Evolutionary conservation across 192 early-diverging fungal species (phyloP).

Genomic region (Coemansia sp.): DNA sequence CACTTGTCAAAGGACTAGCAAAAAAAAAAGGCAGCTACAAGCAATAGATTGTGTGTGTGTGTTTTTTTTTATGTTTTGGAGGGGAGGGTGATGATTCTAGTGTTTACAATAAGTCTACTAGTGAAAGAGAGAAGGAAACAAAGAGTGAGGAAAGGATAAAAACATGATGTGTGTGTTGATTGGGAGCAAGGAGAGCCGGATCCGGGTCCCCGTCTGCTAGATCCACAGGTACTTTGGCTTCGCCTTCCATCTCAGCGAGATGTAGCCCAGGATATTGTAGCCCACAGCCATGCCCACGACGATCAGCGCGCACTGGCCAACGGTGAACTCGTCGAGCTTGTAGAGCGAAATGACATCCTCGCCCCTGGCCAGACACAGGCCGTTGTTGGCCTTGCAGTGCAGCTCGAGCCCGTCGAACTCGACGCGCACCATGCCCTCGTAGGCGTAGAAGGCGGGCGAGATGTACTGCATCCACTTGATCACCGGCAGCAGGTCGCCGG

Average conservation of each 20-base stretch:
- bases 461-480: conserved; percentile 57
- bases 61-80: not conserved
- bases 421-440: conserved; percentile 52
- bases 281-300: conserved; percentile 36
- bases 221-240: conserved; percentile 53
- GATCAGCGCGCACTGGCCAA: conserved; percentile 47
- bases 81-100: not conserved
- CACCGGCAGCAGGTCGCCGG: conserved; percentile 48
- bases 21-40: not conserved
- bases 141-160: not conserved
- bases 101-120: not conserved
- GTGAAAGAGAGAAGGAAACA: not conserved
- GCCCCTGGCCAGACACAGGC: conserved; percentile 48
- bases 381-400: conserved; percentile 47
- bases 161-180: not conserved
- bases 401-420: conserved; percentile 49
- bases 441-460: conserved; percentile 48
- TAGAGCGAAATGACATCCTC: conserved; percentile 51
- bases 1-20: conserved; percentile 24
- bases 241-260: conserved; percentile 49
- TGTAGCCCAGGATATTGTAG: conserved; percentile 46
- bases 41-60: not conserved
- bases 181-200: too few relatives aligned
- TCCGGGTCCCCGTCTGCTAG: conserved; percentile 9
- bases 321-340: conserved; percentile 44